A percentile compares a stretch with the other conserved stretches of the same genome.
Evolutionary conservation across 129 eudicot genomes (phyloP).

Genomic region (Gnaphalium uliginosum): DNA sequence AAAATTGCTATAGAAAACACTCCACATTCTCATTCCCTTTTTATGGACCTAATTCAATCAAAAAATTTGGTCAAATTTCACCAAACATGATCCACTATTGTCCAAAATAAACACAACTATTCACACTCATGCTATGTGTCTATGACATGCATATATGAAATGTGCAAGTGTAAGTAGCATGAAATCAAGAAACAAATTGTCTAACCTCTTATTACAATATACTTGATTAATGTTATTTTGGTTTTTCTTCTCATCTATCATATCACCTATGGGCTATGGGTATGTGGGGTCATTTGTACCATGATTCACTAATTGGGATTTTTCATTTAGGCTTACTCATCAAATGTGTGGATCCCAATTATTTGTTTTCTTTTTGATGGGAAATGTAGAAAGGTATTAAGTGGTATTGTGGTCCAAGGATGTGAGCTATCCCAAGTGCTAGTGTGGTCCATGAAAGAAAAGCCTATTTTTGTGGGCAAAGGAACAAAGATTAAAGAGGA

Average conservation of each 20-base stretch:
- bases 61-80: conserved; percentile 20
- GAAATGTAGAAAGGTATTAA: conserved; percentile 29
- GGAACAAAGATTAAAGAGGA: conserved; percentile 31
- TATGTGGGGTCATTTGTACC: conserved; percentile 35
- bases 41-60: conserved; percentile 20
- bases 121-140: conserved; percentile 7
- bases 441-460: conserved; percentile 37
- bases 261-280: conserved; percentile 11
- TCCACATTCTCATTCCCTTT: conserved; percentile 34
- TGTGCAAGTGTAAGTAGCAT: conserved; percentile 9
- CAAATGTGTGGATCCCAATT: conserved; percentile 38
- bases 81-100: conserved; percentile 28
- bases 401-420: conserved; percentile 46
- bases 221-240: conserved; percentile 15
- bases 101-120: conserved; percentile 12
- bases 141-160: conserved; percentile 9
- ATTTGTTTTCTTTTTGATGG: conserved; percentile 33
- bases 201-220: conserved; percentile 17
- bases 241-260: conserved; percentile 24
- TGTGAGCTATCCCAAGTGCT: conserved; percentile 36
- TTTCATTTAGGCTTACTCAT: conserved; percentile 29
- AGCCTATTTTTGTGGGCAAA: conserved; percentile 38
- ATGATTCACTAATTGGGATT: conserved; percentile 34
- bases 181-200: conserved; percentile 9
- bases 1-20: conserved; percentile 13